Evolutionary conservation across 2,329 filamentous ascomycete species (phyloP), one percentile per base, ranked within the genome.

Genomic region (Fusarium poae): DNA sequence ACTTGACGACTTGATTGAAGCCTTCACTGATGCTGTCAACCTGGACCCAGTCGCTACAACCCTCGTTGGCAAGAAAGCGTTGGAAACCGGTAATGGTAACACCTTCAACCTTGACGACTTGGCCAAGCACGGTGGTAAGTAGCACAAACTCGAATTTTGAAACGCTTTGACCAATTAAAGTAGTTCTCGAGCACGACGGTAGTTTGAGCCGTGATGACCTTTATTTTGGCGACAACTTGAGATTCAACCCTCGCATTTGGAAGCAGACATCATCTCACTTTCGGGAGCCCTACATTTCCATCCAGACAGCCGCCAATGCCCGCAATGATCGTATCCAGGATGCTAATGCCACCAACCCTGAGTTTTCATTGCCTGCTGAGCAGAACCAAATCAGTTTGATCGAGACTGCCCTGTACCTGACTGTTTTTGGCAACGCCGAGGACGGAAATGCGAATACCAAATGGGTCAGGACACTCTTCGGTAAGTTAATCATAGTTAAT

Each of bases 31-130:
- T 18, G 55, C 71, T 12, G n/a, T 73, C 27, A 73, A 73, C 45
- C 34, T 73, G 12, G 71, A 73, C 39, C 70, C 71, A 18, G 71
- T 71, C 23, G 71, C 71, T 13, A 73, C 71, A 4, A 57, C 66
- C 3, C 63, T 73, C 6, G 71, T 73, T 3, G 71, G 71, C 3
- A 30, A 46, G 2, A 70, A 70, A 58, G 71, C 71, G 3, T 21
- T 73, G 40, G 57, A 57, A 12, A 57, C 66, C 3, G 71, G 71
- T 23, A 59, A 68, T 29, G 68, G 70, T 7, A 61, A 48, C 6
- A 72, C 71, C 2, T 73, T 73, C 30, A 63, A 73, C 27, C 51
- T 73, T 13, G 71, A 73, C 6, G 62, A 73, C 21, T 6, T 73
- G 23, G 59, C 50, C 44, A 60, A 70, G 48, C 71, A 70, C 6